These are phyloP conservation scores for Eucalyptus curtisii DNA, from an alignment of 345 rosid genomes.

Conservation along the genomic window DNA sequence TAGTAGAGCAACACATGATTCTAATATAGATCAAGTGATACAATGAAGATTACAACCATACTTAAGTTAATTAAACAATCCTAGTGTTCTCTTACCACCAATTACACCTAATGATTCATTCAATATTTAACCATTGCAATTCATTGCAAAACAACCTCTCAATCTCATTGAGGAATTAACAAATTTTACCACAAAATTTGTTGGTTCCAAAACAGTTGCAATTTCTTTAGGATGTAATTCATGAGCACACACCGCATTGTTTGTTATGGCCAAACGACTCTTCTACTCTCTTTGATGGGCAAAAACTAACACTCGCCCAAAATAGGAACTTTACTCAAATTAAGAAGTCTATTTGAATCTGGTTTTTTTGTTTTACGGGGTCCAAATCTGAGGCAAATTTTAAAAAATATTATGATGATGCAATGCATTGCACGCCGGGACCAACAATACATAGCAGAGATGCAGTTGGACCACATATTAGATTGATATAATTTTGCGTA, in stretches of 20 bases:
- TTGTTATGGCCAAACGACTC: neutral
- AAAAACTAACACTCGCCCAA: neutral
- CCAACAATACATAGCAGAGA: neutral
- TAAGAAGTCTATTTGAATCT: neutral
- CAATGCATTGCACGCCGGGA: neutral
- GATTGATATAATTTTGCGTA: neutral
- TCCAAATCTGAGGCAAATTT: neutral
- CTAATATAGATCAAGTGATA: neutral
- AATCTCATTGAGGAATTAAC: neutral
- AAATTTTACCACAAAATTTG: neutral
- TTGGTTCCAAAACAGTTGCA: neutral
- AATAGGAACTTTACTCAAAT: neutral
- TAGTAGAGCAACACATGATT: neutral
- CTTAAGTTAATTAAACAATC: neutral
- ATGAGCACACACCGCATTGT: neutral
- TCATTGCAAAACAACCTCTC: neutral
- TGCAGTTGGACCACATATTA: neutral
- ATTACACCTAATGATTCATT: neutral
- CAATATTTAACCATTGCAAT: neutral
- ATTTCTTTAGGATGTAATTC: neutral
- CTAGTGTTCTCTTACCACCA: neutral
- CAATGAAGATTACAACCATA: neutral
- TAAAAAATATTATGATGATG: neutral
- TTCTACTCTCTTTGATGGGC: neutral
- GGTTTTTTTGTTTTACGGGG: fast-evolving